Evolutionary conservation across 306 rosid species (phyloP).

Genomic region (Phaseolus lunatus): DNA sequence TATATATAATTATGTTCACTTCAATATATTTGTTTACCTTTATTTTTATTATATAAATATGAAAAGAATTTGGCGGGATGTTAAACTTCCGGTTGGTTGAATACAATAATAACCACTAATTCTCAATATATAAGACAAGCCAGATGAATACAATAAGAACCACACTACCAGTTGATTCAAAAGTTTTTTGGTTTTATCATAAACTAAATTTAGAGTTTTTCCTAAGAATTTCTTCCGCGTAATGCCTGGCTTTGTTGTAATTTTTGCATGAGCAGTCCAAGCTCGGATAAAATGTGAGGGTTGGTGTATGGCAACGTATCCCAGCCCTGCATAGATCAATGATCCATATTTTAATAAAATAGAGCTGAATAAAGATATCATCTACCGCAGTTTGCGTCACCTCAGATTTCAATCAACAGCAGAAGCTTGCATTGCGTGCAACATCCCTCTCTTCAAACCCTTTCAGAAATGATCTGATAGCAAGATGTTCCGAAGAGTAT

Average conservation of each 20-base stretch:
- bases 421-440: constrained; percentile 52
- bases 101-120: constrained; percentile 16
- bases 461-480: constrained; percentile 74
- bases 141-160: background rate
- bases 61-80: no score
- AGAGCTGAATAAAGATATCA: constrained; percentile 10
- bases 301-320: constrained; percentile 14
- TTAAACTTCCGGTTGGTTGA: constrained; percentile 42
- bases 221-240: constrained; percentile 27
- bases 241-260: constrained; percentile 29
- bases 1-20: no score
- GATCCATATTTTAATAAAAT: constrained; percentile 28
- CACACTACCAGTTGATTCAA: background rate
- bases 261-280: background rate
- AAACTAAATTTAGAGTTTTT: background rate
- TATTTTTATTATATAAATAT: no score
- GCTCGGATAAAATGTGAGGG: background rate
- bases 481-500: constrained; percentile 82
- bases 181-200: background rate
- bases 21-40: no score
- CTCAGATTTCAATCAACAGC: constrained; percentile 55
- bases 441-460: constrained; percentile 69
- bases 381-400: constrained; percentile 38
- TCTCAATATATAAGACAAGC: background rate
- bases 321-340: constrained; percentile 26